These are phyloP conservation scores for Cytospora mali DNA, from an alignment of 2,329 filamentous ascomycete genomes.

Conservation along the genomic window DNA sequence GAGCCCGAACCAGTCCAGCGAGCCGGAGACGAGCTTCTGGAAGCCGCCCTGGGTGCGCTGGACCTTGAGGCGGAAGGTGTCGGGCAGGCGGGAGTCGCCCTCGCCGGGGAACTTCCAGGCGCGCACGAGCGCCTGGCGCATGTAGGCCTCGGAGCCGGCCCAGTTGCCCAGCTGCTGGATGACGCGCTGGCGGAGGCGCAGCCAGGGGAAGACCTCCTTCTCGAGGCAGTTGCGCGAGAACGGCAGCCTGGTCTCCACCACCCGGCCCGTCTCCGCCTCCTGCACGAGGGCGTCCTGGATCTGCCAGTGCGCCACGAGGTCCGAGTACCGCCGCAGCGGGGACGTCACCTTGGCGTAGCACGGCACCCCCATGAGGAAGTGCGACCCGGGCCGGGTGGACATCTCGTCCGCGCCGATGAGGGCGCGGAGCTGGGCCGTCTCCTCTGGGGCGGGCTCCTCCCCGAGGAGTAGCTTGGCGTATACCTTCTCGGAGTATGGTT, in stretches of 20 bases:
- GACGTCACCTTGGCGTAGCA: conserved; percentile 67
- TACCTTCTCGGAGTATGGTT: conserved; percentile 42
- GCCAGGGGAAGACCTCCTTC: conserved; percentile 48
- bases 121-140: conserved; percentile 61
- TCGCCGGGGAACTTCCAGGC: conserved; percentile 58
- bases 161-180: conserved; percentile 46
- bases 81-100: conserved; percentile 42
- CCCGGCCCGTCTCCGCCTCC: conserved; percentile 41
- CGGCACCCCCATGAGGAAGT: conserved; percentile 60
- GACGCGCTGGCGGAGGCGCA: conserved; percentile 57
- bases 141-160: conserved; percentile 54
- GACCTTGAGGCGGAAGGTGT: conserved; percentile 53
- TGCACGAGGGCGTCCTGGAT: conserved; percentile 60
- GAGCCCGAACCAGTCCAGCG: conserved; percentile 56
- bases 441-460: conserved; percentile 36
- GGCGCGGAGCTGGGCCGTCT: conserved; percentile 38
- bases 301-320: conserved; percentile 68
- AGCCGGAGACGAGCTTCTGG: background rate
- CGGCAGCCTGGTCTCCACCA: conserved; percentile 43
- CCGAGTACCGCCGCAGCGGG: conserved; percentile 65
- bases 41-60: conserved; percentile 39
- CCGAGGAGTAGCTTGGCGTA: conserved; percentile 43
- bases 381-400: conserved; percentile 54
- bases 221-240: conserved; percentile 39
- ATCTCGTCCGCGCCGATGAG: conserved; percentile 56